These are phyloP conservation scores for Sordariomycetes sp. DNA, from an alignment of 2,329 filamentous ascomycete species.

Conservation along the genomic window DNA sequence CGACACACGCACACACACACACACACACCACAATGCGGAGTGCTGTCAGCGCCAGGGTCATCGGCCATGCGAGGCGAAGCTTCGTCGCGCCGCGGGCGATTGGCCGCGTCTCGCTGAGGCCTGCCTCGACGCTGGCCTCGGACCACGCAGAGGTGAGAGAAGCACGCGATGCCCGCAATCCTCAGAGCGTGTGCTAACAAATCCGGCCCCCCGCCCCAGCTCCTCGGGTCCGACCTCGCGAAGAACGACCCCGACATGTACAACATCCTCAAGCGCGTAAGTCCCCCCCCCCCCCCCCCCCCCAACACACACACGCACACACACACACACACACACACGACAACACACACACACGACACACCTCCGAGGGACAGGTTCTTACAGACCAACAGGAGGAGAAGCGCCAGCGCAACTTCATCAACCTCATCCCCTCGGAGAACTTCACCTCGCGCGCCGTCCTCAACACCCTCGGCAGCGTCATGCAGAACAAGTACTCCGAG, in stretches of 20 bases:
- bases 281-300: too few relatives aligned
- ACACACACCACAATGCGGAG: neutral
- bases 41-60: neutral
- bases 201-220: neutral
- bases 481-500: slow-evolving; percentile 99
- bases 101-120: neutral
- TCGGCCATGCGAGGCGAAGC: neutral
- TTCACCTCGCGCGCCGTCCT: slow-evolving; percentile 89
- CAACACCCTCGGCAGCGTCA: slow-evolving; percentile 82
- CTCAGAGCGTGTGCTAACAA: neutral
- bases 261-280: slow-evolving; percentile 5
- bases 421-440: slow-evolving; percentile 90
- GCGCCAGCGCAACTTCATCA: slow-evolving; percentile 96
- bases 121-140: neutral
- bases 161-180: neutral
- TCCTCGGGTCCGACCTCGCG: slow-evolving; percentile 1
- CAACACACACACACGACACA: neutral
- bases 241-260: slow-evolving; percentile 5
- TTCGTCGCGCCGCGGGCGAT: neutral
- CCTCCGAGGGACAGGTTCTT: neutral
- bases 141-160: neutral
- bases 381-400: slow-evolving; percentile 61
- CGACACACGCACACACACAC: too few relatives aligned
- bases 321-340: too few relatives aligned
- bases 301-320: too few relatives aligned